Evolutionary conservation across 2,329 filamentous ascomycete genomes (phyloP).

Genomic region (Alternaria arbusti): DNA sequence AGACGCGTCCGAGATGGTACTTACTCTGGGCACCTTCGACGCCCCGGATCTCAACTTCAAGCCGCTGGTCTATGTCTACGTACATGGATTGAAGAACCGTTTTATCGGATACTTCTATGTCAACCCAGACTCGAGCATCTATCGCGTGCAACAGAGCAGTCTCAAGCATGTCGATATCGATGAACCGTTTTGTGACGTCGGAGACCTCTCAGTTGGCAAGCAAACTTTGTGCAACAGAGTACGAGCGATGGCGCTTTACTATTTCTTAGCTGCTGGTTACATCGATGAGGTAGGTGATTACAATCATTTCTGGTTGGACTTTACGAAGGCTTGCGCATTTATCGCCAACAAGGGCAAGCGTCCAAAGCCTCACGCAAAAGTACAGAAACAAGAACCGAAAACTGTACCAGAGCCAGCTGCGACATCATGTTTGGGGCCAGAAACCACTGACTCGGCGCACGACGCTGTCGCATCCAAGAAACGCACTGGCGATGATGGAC

Average conservation of each 20-base stretch:
- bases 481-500: background rate
- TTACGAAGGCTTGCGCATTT: background rate
- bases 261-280: background rate
- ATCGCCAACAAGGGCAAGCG: background rate
- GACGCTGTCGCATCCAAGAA: background rate
- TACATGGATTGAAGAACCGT: background rate
- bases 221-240: background rate
- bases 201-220: background rate
- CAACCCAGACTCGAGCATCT: background rate
- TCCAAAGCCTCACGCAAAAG: background rate
- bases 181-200: background rate
- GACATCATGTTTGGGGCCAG: background rate
- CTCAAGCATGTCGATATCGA: background rate
- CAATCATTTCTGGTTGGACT: background rate
- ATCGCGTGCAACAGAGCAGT: fast-evolving
- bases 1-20: background rate
- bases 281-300: background rate
- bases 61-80: background rate
- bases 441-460: fast-evolving
- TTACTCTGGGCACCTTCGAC: background rate
- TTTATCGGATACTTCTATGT: background rate
- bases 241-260: background rate
- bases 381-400: background rate
- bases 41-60: fast-evolving
- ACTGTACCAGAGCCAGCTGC: background rate